Base-by-base conservation (phyloP, 2,329 filamentous ascomycete species). In the Penicillium sp. region DNA sequence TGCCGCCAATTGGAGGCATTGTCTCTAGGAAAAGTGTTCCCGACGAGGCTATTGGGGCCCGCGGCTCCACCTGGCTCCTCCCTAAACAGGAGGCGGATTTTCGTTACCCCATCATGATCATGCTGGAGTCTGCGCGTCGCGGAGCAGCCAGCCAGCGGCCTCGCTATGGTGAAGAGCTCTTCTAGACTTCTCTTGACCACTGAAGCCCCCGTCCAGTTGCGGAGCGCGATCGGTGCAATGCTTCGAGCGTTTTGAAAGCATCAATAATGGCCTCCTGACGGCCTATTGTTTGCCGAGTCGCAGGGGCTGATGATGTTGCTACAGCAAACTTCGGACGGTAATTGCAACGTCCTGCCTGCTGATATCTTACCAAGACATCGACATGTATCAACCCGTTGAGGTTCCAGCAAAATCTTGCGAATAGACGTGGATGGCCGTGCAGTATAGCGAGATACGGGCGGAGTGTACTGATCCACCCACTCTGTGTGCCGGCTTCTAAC, bases 11-110 rank as follows among this genome's bases (percentile, higher is more conserved):
- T 61, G 64, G 64, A 63, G 56, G 17, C 28, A 45, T 35, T 42
- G 35, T 54, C 17, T 22, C 6, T 4, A 59, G 66, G 67, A 69
- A 67, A 70, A 61, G 43, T 55, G 25, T 66, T 67, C 67, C 69
- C 58, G 54, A 45, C 55, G 41, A 63, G 41, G 28, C 55, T 54
- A 71, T 68, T 67, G 22, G 67, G 67, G 53, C 59, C 45, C 6
- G 31, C 35, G 57, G 62, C 63, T 63, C 64, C 64, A 65, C 61
- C 59, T 38, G 28, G 38, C 17, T 48, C n/a, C 12, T 45, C 31
- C n/a, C 48, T 38, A 48, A 55, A 42, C 17, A 42, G 31, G 39
- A 35, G 57, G 49, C 45, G 47, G 31, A 35, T 22, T 37, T 55
- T 8, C 28, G 28, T 31, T 25, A 45, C 43, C 22, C 45, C 15